Evolutionary conservation across 176 grass and related monocot species (phyloP), one percentile per base, ranked within the genome.

Genomic region (Themeda triandra): DNA sequence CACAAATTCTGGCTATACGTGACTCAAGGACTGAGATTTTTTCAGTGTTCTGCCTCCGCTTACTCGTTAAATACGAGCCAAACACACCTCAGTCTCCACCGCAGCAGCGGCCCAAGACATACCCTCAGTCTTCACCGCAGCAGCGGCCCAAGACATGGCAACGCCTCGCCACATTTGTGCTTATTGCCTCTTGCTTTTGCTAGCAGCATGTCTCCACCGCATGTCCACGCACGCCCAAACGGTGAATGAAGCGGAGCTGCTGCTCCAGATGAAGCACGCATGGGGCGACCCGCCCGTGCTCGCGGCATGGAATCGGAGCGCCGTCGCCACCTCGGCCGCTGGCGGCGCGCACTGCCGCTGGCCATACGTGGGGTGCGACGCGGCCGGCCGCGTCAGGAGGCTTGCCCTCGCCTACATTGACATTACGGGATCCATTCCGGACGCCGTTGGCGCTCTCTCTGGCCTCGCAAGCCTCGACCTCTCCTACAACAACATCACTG

Each of bases 251-350:
- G 32, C 5, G 68, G 71, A 11, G 35, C 79, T 84, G 23, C 85
- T 97, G 13, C 25, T 92, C 6, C 51, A 44, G 74, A 88, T 93
- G 49, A 93, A 92, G 79, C 0, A 59, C n/a, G 94, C 32, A 5
- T 92, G 87, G 91, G 28, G 40, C 2, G 17, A 86, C 64, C 90
- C 79, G 70, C 1, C 56, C 2, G 77, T 2, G 54, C 89, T 97
- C 49, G 39, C 66, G 27, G 59, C 81, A 8, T 91, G 94, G 91
- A 81, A n/a, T n/a, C n/a, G n/a, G n/a, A n/a, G n/a, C n/a, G n/a
- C n/a, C n/a, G n/a, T n/a, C n/a, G n/a, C n/a, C n/a, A n/a, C n/a
- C n/a, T n/a, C n/a, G n/a, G n/a, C n/a, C n/a, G n/a, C 56, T 48
- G 7, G 53, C 56, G 53, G 18, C 63, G 8, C 53, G 49, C 68